These are phyloP conservation scores for Labyrinthula sp. DNA, from an alignment of 352 stramenopile genomes.

Conservation along the genomic window DNA sequence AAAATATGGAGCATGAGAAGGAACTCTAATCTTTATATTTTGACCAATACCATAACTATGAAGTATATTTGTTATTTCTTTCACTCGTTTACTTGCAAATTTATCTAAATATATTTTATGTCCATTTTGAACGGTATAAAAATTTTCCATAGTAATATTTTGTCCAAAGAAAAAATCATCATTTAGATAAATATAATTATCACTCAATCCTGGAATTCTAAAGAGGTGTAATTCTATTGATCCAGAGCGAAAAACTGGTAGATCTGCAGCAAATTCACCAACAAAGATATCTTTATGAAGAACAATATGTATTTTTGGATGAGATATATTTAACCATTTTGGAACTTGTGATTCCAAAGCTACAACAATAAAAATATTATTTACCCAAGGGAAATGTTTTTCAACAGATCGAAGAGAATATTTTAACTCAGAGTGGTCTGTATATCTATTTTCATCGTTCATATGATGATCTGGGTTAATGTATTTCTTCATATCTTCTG, in stretches of 20 bases:
- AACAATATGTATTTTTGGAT: slow-evolving; percentile 53
- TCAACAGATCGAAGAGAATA: slow-evolving; percentile 63
- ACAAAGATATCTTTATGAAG: slow-evolving; percentile 66
- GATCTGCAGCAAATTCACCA: slow-evolving; percentile 52
- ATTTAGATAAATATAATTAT: slow-evolving; percentile 84
- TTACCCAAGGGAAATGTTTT: slow-evolving; percentile 79
- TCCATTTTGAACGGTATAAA: too few species aligned
- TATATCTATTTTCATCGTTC: slow-evolving; percentile 70
- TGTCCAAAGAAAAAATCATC: slow-evolving; percentile 78
- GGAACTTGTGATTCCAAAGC: slow-evolving; percentile 77
- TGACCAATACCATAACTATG: too few species aligned
- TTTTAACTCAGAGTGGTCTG: slow-evolving; percentile 73
- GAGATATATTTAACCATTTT: slow-evolving; percentile 64
- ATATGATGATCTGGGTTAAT: too few species aligned
- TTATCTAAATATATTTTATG: too few species aligned
- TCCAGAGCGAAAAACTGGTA: slow-evolving; percentile 74
- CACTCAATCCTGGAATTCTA: slow-evolving; percentile 63
- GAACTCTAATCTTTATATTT: too few species aligned
- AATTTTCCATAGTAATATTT: slow-evolving; percentile 61
- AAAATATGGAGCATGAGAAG: too few species aligned
- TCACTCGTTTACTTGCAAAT: too few species aligned
- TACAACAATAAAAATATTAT: slow-evolving; percentile 74
- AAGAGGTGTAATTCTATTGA: slow-evolving; percentile 76
- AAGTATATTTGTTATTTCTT: too few species aligned
- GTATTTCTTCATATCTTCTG: too few species aligned